A percentile compares a stretch with the other conserved stretches of the same genome.
Conservation (phyloP, 148 eudicot species). For the Camellia japonica region DNA sequence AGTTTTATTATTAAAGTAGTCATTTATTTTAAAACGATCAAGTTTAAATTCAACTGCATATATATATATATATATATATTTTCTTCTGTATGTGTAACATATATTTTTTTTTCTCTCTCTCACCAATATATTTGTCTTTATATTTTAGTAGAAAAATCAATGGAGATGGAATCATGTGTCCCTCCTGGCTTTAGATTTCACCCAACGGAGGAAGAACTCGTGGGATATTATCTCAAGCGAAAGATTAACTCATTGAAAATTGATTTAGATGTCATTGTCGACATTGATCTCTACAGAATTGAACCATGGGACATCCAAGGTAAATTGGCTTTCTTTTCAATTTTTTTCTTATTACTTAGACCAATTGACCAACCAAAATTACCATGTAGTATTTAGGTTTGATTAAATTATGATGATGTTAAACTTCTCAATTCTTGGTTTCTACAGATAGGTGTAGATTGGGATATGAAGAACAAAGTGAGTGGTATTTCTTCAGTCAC, state of each 20-base stretch:
- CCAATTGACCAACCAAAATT: no score
- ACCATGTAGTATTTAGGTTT: no score
- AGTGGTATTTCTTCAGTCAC: conserved; percentile 97
- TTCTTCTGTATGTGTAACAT: no score
- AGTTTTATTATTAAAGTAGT: no score
- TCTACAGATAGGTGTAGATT: conserved; percentile 63
- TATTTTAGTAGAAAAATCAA: conserved; percentile 17
- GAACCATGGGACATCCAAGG: conserved; percentile 98
- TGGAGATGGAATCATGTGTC: conserved; percentile 68
- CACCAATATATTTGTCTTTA: background rate
- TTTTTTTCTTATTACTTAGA: no score
- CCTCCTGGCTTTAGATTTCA: conserved; percentile 95
- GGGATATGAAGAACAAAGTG: conserved; percentile 68
- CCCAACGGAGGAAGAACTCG: conserved; percentile 93
- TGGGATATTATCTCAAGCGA: conserved; percentile 70
- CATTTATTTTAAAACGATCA: no score
- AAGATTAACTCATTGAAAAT: conserved; percentile 66
- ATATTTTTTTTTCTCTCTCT: background rate
- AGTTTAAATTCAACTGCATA: no score
- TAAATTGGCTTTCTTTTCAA: conserved; percentile 7
- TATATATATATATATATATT: no score
- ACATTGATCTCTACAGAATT: conserved; percentile 79
- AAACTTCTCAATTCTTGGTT: background rate
- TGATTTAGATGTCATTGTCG: conserved; percentile 73
- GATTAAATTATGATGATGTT: no score